Evolutionary conservation across 2,329 filamentous ascomycete species (phyloP).

Genomic region (Aspergillus vadensis): DNA sequence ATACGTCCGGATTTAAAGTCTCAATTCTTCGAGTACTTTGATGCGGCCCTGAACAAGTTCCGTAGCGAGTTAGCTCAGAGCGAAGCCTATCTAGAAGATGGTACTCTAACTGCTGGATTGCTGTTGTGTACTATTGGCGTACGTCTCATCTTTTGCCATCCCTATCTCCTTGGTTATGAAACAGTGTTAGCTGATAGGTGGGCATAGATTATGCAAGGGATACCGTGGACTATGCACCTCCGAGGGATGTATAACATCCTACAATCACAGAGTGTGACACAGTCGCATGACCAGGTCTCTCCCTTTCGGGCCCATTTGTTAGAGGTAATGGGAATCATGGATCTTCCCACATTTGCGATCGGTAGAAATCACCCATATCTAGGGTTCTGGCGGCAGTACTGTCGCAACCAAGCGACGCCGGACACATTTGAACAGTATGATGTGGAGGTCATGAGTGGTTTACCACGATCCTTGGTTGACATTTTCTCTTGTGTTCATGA

Average conservation of each 20-base stretch:
- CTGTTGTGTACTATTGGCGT: conserved; percentile 37
- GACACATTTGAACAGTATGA: not conserved
- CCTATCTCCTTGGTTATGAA: not conserved
- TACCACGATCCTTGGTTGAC: conserved; percentile 32
- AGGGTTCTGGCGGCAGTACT: conserved; percentile 33
- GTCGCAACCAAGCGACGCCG: conserved; percentile 15
- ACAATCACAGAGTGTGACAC: conserved; percentile 19
- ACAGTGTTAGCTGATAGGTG: not conserved
- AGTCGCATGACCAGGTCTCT: not conserved
- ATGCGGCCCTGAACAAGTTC: conserved; percentile 29
- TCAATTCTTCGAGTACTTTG: conserved; percentile 33
- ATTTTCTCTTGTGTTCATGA: conserved; percentile 28
- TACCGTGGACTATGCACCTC: conserved; percentile 36
- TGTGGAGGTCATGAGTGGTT: conserved; percentile 32
- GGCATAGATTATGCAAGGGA: conserved; percentile 29
- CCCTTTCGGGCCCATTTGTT: conserved; percentile 29
- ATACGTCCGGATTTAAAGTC: conserved; percentile 16
- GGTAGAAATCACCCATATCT: conserved; percentile 28
- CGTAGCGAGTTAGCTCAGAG: conserved; percentile 29
- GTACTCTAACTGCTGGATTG: conserved; percentile 32
- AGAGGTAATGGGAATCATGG: conserved; percentile 38
- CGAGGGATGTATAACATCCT: conserved; percentile 37
- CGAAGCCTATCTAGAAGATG: conserved; percentile 26
- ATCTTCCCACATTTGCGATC: conserved; percentile 29
- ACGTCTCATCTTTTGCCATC: conserved; percentile 10